These are phyloP conservation scores for Domatiomyces globalis DNA, from an alignment of 2,329 filamentous ascomycete genomes.

Conservation along the genomic window DNA sequence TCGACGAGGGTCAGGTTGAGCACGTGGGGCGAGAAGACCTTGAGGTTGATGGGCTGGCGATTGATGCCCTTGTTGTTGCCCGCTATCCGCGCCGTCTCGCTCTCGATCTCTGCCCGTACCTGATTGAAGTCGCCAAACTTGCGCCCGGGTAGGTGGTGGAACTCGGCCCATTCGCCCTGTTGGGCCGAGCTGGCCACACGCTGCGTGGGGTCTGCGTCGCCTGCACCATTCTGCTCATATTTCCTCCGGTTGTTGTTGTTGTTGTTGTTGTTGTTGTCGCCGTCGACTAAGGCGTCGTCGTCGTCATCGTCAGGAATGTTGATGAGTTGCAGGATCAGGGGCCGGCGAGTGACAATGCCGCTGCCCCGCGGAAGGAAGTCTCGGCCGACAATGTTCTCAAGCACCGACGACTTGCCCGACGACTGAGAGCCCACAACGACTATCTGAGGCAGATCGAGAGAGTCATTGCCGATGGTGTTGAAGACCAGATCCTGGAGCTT, in stretches of 20 bases:
- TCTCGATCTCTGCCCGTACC: constrained; percentile 93
- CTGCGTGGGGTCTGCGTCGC: constrained; percentile 49
- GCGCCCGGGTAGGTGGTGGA: constrained; percentile 82
- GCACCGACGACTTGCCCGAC: constrained; percentile 92
- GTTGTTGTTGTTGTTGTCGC: constrained; percentile 54
- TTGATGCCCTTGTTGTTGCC: constrained; percentile 98
- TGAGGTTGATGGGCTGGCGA: constrained; percentile 90
- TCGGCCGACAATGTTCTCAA: constrained; percentile 96
- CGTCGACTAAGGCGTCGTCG: constrained; percentile 46
- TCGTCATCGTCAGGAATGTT: constrained; percentile 57
- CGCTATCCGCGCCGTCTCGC: constrained; percentile 84
- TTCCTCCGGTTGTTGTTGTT: constrained; percentile 21
- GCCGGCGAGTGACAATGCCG: constrained; percentile 88
- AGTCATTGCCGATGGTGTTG: constrained; percentile 99
- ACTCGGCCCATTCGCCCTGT: constrained; percentile 76
- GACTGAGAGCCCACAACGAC: constrained; percentile 98
- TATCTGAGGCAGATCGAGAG: constrained; percentile 92
- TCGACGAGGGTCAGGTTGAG: constrained; percentile 93
- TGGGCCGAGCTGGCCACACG: constrained; percentile 53
- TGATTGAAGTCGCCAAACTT: constrained; percentile 83
- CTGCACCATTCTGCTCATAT: background rate
- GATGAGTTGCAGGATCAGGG: constrained; percentile 94
- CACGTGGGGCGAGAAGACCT: constrained; percentile 94
- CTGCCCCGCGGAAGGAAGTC: constrained; percentile 94
- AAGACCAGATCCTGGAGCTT: constrained; percentile 97